phyloP scores from a whole-genome alignment of 495 filamentous ascomycete species.

The Jackrogersella minutella region DNA sequence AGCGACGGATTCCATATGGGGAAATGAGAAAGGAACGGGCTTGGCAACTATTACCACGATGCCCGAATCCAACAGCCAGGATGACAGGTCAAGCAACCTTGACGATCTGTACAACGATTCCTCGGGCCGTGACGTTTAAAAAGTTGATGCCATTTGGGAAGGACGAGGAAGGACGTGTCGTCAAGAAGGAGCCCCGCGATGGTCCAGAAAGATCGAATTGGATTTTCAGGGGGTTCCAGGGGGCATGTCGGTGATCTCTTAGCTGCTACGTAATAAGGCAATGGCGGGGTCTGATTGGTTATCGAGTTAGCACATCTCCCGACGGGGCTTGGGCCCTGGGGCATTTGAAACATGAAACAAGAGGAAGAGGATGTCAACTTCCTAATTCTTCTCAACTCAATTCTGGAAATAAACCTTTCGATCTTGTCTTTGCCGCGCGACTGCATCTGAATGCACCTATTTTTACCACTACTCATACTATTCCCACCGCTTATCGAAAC shows the following conservation, averaged over 20 bases:
- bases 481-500: too few species aligned
- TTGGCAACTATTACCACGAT: conserved; percentile 1
- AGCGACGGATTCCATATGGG: background rate
- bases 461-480: too few species aligned
- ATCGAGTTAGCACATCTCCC: background rate
- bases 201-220: conserved; percentile 5
- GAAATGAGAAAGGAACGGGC: background rate
- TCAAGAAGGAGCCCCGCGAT: conserved; percentile 20
- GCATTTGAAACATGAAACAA: conserved; percentile 30
- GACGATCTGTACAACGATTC: conserved; percentile 10
- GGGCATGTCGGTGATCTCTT: conserved; percentile 18
- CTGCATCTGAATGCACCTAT: too few species aligned
- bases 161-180: conserved; percentile 7
- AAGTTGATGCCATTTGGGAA: conserved; percentile 11
- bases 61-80: conserved; percentile 3
- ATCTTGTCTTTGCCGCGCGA: conserved; percentile 28
- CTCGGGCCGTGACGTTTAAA: background rate
- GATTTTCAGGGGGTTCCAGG: conserved; percentile 32
- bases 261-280: conserved; percentile 10
- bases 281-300: conserved; percentile 21
- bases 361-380: background rate
- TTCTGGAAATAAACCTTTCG: conserved; percentile 14
- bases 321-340: background rate
- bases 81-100: conserved; percentile 1
- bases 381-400: too few species aligned